phyloP scores from a whole-genome alignment of 768 basidiomycete genomes.

The Serendipita vermifera region DNA sequence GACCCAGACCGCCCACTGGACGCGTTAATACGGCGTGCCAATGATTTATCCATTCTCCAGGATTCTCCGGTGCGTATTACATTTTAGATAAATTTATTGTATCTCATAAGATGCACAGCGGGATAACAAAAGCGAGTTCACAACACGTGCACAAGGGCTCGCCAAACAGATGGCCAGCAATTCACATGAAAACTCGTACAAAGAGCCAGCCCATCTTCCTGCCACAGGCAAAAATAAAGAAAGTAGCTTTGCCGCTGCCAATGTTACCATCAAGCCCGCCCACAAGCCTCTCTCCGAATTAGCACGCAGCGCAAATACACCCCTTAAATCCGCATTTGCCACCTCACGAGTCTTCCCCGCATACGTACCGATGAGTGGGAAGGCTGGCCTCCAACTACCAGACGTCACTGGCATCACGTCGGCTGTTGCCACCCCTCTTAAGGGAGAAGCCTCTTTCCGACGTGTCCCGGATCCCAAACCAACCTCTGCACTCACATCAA shows the following conservation, averaged over 20 bases:
- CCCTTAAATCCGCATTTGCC: background rate
- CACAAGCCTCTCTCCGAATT: no score
- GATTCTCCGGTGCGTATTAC: background rate
- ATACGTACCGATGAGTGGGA: slow-evolving; percentile 4
- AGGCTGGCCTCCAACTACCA: slow-evolving; percentile 47
- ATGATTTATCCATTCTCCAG: slow-evolving; percentile 27
- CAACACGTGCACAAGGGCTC: slow-evolving; percentile 43
- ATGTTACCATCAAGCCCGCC: no score
- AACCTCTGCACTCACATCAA: background rate
- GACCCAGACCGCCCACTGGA: slow-evolving; percentile 72
- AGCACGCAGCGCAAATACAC: no score
- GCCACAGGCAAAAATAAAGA: slow-evolving; percentile 10
- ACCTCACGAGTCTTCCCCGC: background rate
- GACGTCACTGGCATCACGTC: slow-evolving; percentile 77
- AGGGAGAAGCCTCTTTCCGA: slow-evolving; percentile 18
- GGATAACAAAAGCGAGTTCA: slow-evolving; percentile 37
- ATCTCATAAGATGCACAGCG: background rate
- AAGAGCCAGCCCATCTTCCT: slow-evolving; percentile 22
- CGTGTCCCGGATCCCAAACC: no score
- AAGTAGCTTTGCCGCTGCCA: background rate
- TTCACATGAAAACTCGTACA: no score
- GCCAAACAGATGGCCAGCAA: slow-evolving; percentile 45
- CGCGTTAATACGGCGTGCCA: slow-evolving; percentile 46
- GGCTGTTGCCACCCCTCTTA: slow-evolving; percentile 63
- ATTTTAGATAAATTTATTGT: background rate